Conservation (phyloP, 352 stramenopile genomes). For the Pythium brachiatum region DNA sequence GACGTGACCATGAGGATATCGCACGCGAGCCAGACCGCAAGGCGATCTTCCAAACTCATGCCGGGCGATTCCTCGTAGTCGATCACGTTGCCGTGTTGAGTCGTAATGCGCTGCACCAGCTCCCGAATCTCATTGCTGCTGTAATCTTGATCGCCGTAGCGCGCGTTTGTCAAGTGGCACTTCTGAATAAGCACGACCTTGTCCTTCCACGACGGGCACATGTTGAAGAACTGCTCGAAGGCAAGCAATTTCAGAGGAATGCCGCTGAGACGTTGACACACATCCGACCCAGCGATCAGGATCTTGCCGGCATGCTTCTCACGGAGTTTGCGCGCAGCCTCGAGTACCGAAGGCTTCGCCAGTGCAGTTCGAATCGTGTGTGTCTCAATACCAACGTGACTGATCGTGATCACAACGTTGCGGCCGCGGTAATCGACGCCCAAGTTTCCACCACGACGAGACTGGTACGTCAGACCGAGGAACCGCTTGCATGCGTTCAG, state of each 20-base stretch:
- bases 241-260: slow-evolving; percentile 94
- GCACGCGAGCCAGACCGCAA: slow-evolving; percentile 93
- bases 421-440: slow-evolving; percentile 94
- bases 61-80: slow-evolving; percentile 87
- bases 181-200: slow-evolving; percentile 96
- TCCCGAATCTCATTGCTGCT: slow-evolving; percentile 82
- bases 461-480: slow-evolving; percentile 90
- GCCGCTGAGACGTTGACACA: slow-evolving; percentile 93
- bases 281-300: slow-evolving; percentile 92
- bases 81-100: slow-evolving; percentile 68
- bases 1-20: slow-evolving; percentile 96
- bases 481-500: slow-evolving; percentile 97
- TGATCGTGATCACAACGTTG: slow-evolving; percentile 97
- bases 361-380: slow-evolving; percentile 53
- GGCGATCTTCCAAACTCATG: slow-evolving; percentile 87
- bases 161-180: slow-evolving; percentile 82
- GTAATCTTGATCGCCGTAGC: slow-evolving; percentile 91
- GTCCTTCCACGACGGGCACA: slow-evolving; percentile 93
- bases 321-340: slow-evolving; percentile 70
- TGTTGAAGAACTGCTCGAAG: slow-evolving; percentile 95
- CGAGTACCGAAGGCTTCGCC: slow-evolving; percentile 66
- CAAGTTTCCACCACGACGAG: slow-evolving; percentile 91
- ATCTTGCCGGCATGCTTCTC: slow-evolving; percentile 91
- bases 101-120: slow-evolving; percentile 78
- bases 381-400: slow-evolving; percentile 97